Evolutionary conservation across 208 protist genomes (phyloP), one percentile per base, ranked within the genome.

Genomic region (Trypanosomatidae sp.): DNA sequence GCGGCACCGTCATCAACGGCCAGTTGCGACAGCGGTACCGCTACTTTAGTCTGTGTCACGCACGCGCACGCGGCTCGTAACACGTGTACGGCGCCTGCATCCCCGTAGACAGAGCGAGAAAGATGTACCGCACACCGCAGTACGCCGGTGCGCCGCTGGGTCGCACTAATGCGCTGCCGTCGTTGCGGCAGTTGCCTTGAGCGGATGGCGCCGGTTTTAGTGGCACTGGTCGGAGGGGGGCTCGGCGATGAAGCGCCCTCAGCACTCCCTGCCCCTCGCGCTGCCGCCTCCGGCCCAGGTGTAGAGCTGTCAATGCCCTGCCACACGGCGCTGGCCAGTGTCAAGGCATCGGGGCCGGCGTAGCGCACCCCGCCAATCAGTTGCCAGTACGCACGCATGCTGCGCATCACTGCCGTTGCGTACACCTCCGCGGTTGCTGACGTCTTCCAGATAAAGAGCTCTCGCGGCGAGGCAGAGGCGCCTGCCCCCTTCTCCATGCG

Each of bases 321-420:
- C 77, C 77, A 82, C 39, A 71, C 55, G 6, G 56, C 73, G n/a
- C 69, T 74, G 22, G 30, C 43, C 4, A 78, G 25, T 4, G 39
- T 59, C 19, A 72, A 39, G 7, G 69, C 28, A 55, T 80, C 72
- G 28, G 60, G 53, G 7, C 59, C 43, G 43, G 66, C 80, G 76
- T 81, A 84, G 55, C 80, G 80, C 49, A 84, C 76, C 10, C 80
- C 80, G 30, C 80, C 80, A 22, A 80, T 60, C 49, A 75, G 64
- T 43, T 70, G 58, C 69, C 75, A 69, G 46, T 71, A 72, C 25
- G 66, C 79, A 43, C 69, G 79, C 5, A 79, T 28, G 36, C 46
- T 41, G 66, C 62, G 46, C 50, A 83, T 41, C 4, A 75, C 70
- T 7, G 74, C 74, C 17, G 52, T 71, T 41, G 75, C 75, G 49